Evolutionary conservation across 768 basidiomycete species (phyloP), one percentile per base, ranked within the genome.

Genomic region (Mycena leptocephala): DNA sequence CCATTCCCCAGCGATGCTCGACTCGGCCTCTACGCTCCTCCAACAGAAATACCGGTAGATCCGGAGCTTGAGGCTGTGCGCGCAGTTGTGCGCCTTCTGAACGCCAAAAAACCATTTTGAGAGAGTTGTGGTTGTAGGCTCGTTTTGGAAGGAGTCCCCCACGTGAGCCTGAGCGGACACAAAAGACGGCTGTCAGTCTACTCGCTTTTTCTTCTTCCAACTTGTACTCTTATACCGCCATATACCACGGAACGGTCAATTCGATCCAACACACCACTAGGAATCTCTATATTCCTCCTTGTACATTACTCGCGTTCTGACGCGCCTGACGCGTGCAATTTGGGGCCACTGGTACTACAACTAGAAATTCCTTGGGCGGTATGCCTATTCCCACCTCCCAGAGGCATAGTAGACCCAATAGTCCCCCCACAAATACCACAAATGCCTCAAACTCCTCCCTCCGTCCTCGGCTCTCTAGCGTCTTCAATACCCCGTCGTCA

Each of bases 381-480:
- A 76, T 76, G 75, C 65, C 75, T 76, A 55, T 76, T 13, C 70
- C 65, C 24, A 72, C 70, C 9, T 72, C 70, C 5, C 70, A 76
- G 70, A 51, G 75, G 35, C 70, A 72, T 53, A 72, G 70, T 11
- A 68, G 75, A 69, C 70, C 70, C 51, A 76, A 72, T n/a, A 76
- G 75, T 55, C 75, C 75, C 11, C 70, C 70, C 1, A 75, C 66
- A 10, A 68, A 41, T 24, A n/a, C 35, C 16, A 55, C 61, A 13
- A 33, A 63, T 28, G 9, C 74, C 13, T 63, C 70, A 8, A 48
- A 64, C 22, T 71, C 75, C 9, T 61, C 75, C 5, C 58, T 76
- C 9, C 75, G 75, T n/a, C 30, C 75, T 18, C 35, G 70, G 13
- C 51, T 68, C 22, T 72, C 75, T 32, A 22, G 56, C 63, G 61